These are phyloP conservation scores for Arabis alpina DNA, from an alignment of 345 rosid species.

Conservation along the genomic window DNA sequence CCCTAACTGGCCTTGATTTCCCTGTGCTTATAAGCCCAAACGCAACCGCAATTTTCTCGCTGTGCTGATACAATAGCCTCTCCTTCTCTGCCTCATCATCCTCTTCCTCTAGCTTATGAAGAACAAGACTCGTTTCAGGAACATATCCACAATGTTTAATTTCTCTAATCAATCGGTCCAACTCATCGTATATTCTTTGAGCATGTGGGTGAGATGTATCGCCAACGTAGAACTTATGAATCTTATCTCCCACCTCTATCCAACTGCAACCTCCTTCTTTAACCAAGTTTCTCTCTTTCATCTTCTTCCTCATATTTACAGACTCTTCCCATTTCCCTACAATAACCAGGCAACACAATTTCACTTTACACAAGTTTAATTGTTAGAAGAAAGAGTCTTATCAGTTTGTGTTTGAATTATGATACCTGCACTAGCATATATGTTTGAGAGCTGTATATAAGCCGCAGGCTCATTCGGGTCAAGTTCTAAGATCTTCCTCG, in stretches of 20 bases:
- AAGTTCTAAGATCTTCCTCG: constrained; percentile 64
- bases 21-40: constrained; percentile 65
- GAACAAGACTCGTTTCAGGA: constrained; percentile 69
- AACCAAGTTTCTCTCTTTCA: constrained; percentile 61
- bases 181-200: constrained; percentile 49
- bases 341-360: not conserved
- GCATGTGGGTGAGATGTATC: constrained; percentile 67
- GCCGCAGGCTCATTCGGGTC: constrained; percentile 72
- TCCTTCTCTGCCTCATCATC: constrained; percentile 57
- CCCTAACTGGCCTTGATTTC: constrained; percentile 59
- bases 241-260: constrained; percentile 66
- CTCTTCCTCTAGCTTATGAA: constrained; percentile 68
- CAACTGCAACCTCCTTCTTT: constrained; percentile 89
- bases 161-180: constrained; percentile 50
- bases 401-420: not conserved
- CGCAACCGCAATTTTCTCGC: constrained; percentile 80
- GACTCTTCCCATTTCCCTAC: constrained; percentile 66
- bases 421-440: constrained; percentile 59
- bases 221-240: constrained; percentile 71
- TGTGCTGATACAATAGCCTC: constrained; percentile 66
- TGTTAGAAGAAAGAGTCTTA: not conserved
- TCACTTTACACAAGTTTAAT: not conserved
- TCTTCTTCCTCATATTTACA: constrained; percentile 56
- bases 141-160: constrained; percentile 67
- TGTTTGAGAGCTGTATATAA: constrained; percentile 67